Evolutionary conservation across 768 basidiomycete species (phyloP), one percentile per base, ranked within the genome.

Genomic region (Candolleomyces efflorescens): DNA sequence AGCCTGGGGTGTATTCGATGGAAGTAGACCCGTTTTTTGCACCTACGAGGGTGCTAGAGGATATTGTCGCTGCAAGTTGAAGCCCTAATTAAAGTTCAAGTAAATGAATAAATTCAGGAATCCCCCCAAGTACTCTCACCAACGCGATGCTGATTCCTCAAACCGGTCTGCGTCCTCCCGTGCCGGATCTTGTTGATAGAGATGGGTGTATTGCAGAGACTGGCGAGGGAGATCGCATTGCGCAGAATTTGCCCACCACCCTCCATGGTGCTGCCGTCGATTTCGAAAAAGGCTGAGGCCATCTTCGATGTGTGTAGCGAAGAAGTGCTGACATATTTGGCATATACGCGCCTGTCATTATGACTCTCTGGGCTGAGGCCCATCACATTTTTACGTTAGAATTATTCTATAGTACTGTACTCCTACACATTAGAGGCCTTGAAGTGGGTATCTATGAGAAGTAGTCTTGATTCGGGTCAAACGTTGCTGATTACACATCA

Each of bases 211-310:
- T 71, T 71, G 15, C 90, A 74, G 17, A 91, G 72, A 9, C 83
- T 80, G n/a, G 90, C 82, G 37, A 90, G 71, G 1, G 87, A 75
- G 36, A 88, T 76, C 0, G 85, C 73, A 62, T 89, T 90, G 49
- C 90, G 82, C 24, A 92, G 71, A 39, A 91, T 80, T 63, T 91
- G 89, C 0, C 90, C 89, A 1, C 90, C 89, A 4, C 81, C 82
- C 70, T 82, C 81, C 10, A 82, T 75, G 4, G 77, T 65, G 60
- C 80, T 78, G n/a, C 79, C 79, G 59, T 81, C 77, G 54, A 80
- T 76, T 17, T 53, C 36, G 20, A 53, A 15, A 22, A 45, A 36
- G 45, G 43, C 3, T 13, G 27, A 5, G n/a, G 47, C n/a, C 47
- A 48, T 48, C 7, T 5, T 6, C 1, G 17, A 22, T 9, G 43